Base-by-base conservation (phyloP, 768 basidiomycete genomes). In the Dioszegia hungarica region DNA sequence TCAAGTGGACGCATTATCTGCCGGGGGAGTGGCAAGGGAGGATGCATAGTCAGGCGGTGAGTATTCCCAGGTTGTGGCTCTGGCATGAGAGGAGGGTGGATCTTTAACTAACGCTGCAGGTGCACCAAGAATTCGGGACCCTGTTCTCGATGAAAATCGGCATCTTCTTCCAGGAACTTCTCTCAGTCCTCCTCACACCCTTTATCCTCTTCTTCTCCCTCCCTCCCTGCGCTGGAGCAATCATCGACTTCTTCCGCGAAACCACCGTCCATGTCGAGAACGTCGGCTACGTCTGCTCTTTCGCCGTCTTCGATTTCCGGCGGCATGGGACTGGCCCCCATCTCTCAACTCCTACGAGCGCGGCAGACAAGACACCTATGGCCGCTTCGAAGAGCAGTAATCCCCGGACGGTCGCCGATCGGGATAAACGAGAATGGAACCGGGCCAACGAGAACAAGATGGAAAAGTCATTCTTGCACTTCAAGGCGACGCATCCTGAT, bases 301-400 rank as follows among this genome's bases (percentile, higher is more conserved):
- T 98, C 75, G 95, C 95, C 2, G 93, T 94, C 58, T 99, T 99
- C 73, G 93, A 98, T 74, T 98, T 99, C 75, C 86, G 91, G 78
- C 79, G 91, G 54, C 91, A 95, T 61, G 91, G 92, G 0, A 93
- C 93, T 73, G 91, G 88, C 81, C 87, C 37, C 24, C 8, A 88
- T 52, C 49, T 82, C 45, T n/a, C n/a, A n/a, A 5, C 37, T 41
- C 31, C 25, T 38, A 53, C 34, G n/a, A n/a, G n/a, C n/a, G 37
- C 41, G 15, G n/a, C 36, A 14, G 24, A 2, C 41, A 25, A 43
- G 41, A 22, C n/a, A 43, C 14, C 31, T 24, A 43, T 5, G 17
- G 12, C 2, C 41, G 19, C 41, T 19, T 24, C 19, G 10, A 22
- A 15, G 19, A 31, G 12, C 12, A 3, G n/a, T 4, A 51, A 51